Evolutionary conservation across 139 green algal species (phyloP).

Genomic region (Picochlorum sp.): DNA sequence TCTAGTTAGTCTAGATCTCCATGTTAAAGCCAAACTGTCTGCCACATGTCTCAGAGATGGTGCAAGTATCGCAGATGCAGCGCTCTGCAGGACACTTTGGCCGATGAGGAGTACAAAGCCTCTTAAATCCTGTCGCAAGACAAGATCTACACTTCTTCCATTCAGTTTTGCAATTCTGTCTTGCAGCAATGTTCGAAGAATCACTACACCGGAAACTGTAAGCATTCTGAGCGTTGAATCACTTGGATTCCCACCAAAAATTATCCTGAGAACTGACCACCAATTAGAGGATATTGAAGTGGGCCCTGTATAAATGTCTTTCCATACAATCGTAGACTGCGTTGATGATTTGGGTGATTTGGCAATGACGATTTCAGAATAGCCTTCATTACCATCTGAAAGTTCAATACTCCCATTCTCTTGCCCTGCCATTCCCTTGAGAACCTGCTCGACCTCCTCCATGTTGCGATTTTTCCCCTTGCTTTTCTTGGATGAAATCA

Average conservation of each 20-base stretch:
- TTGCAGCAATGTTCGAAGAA: slow-evolving; percentile 47
- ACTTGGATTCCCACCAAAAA: slow-evolving; percentile 18
- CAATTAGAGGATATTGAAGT: slow-evolving; percentile 1
- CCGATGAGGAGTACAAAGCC: slow-evolving; percentile 30
- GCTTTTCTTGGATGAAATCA: neutral
- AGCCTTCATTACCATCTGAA: slow-evolving; percentile 21
- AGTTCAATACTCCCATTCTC: slow-evolving; percentile 8
- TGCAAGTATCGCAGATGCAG: slow-evolving; percentile 50
- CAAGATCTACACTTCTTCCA: slow-evolving; percentile 50
- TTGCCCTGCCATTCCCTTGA: slow-evolving; percentile 13
- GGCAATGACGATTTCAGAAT: slow-evolving; percentile 16
- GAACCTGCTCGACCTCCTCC: slow-evolving; percentile 7
- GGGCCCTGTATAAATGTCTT: slow-evolving; percentile 1
- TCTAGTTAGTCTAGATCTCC: slow-evolving; percentile 42
- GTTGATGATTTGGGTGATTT: neutral
- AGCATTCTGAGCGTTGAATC: slow-evolving; percentile 6
- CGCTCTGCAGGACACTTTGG: slow-evolving; percentile 33
- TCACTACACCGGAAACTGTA: slow-evolving; percentile 31
- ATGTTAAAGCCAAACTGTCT: slow-evolving; percentile 50
- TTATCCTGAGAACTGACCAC: slow-evolving; percentile 13
- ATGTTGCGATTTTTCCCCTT: neutral
- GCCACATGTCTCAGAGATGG: slow-evolving; percentile 48
- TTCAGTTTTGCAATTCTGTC: slow-evolving; percentile 63
- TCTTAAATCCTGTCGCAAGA: slow-evolving; percentile 49
- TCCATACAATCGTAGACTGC: neutral